phyloP scores from a whole-genome alignment of 768 basidiomycete species.

The Nidularia sp. region DNA sequence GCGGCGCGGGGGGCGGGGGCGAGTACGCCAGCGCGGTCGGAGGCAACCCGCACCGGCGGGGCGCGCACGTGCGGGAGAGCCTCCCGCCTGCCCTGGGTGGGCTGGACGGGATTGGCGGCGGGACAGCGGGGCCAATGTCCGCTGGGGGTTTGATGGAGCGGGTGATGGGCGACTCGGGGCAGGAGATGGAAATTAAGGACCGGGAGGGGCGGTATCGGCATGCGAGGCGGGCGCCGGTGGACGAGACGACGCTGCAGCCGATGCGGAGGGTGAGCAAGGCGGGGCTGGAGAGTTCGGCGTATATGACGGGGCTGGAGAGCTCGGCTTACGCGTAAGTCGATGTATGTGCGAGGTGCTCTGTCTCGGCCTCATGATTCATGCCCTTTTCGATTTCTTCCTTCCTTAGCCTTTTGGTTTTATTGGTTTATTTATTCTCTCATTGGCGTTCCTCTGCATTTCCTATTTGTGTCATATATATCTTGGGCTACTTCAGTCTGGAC shows the following conservation, averaged over 20 bases:
- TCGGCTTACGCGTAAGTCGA: background rate
- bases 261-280: slow-evolving; percentile 90
- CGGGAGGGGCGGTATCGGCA: slow-evolving; percentile 82
- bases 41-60: slow-evolving; percentile 36
- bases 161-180: slow-evolving; percentile 62
- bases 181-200: slow-evolving; percentile 90
- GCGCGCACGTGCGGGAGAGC: slow-evolving; percentile 70
- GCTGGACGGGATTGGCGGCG: slow-evolving; percentile 22
- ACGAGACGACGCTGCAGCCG: slow-evolving; percentile 86
- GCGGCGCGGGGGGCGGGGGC: slow-evolving; percentile 1
- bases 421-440: too few species aligned
- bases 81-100: slow-evolving; percentile 53
- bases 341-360: too few species aligned
- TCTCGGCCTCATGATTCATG: too few species aligned
- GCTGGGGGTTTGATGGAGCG: slow-evolving; percentile 33
- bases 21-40: slow-evolving; percentile 39
- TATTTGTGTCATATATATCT: too few species aligned
- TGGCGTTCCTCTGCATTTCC: too few species aligned
- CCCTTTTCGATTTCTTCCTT: too few species aligned
- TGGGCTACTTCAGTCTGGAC: too few species aligned
- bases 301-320: slow-evolving; percentile 5
- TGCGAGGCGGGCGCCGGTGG: slow-evolving; percentile 80
- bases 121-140: slow-evolving; percentile 26
- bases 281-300: slow-evolving; percentile 71
- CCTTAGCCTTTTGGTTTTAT: too few species aligned